Evolutionary conservation across 768 basidiomycete genomes (phyloP).

Genomic region (Postia placenta): DNA sequence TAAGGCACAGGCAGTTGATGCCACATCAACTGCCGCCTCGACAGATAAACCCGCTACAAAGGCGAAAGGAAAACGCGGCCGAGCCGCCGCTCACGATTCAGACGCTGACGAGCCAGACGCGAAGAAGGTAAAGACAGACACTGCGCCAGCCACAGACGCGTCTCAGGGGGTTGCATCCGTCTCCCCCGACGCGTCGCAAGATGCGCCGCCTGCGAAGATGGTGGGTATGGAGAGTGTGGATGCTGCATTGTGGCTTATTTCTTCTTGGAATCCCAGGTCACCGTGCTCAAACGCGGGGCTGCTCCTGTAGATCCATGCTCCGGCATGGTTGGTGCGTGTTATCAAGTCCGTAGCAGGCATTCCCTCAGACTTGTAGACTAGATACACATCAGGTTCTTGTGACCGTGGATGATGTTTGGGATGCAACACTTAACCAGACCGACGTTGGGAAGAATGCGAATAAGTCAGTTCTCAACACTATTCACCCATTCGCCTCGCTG

Average conservation of each 20-base stretch:
- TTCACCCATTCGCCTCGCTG: background rate
- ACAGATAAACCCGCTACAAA: slow-evolving; percentile 21
- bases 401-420: slow-evolving; percentile 40
- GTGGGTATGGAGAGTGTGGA: slow-evolving; percentile 19
- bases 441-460: slow-evolving; percentile 44
- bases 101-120: slow-evolving; percentile 18
- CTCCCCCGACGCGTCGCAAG: background rate
- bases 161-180: too few species aligned
- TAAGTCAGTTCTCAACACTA: slow-evolving; percentile 32
- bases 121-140: slow-evolving; percentile 24
- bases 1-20: slow-evolving; percentile 7
- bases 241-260: slow-evolving; percentile 2
- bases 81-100: slow-evolving; percentile 14
- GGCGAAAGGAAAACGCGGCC: slow-evolving; percentile 13
- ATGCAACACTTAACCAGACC: slow-evolving; percentile 60
- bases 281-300: slow-evolving; percentile 45
- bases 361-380: slow-evolving; percentile 14
- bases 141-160: slow-evolving; percentile 1
- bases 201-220: slow-evolving; percentile 41
- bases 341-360: too few species aligned
- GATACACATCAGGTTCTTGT: slow-evolving; percentile 47
- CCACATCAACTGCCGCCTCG: too few species aligned
- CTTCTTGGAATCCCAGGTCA: slow-evolving; percentile 33
- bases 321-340: slow-evolving; percentile 37
- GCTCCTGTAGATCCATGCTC: slow-evolving; percentile 50